Evolutionary conservation across 768 basidiomycete species (phyloP), one percentile per base, ranked within the genome.

Genomic region (Trametes cubensis): DNA sequence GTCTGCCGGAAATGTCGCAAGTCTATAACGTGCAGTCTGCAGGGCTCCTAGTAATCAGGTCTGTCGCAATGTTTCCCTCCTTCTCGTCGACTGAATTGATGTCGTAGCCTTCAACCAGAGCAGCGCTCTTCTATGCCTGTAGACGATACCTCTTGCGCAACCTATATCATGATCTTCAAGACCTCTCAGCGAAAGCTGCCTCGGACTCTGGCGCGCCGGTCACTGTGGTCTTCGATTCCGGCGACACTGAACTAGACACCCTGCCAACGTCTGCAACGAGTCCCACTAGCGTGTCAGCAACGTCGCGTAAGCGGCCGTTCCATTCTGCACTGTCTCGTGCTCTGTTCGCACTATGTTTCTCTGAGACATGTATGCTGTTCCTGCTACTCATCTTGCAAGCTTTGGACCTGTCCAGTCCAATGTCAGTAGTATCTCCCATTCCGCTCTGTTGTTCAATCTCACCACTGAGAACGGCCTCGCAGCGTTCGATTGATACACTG

Each of bases 311-410:
- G 39, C 60, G 69, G 69, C 67, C 77, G 34, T 73, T 82, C 46
- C 88, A 91, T 65, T 84, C 86, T 0, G 71, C 72, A 4, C 69
- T 90, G 0, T 80, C 91, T 0, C 76, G 86, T 45, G 77, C 75
- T 0, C 71, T 86, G 7, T 93, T 94, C 67, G 82, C 89, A 0
- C 73, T 85, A 34, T 87, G 86, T 67, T 90, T 93, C 71, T 82
- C 88, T 1, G 92, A 93, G 74, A 84, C 86, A 54, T 87, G 86
- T 63, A 82, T 84, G 67, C 75, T 94, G 61, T 93, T 93, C 67
- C 64, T 85, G 14, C 77, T 94, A 58, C 76, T 94, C 6, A 82
- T 93, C 73, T 80, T 83, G n/a, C 92, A 94, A 74, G 88, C 81
- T 2, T 55, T 85, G 49, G 76, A 80, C 42, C 45, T 86, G 0